These are phyloP conservation scores for Thraustochytrium sp. DNA, from an alignment of 352 stramenopile genomes.

Conservation along the genomic window DNA sequence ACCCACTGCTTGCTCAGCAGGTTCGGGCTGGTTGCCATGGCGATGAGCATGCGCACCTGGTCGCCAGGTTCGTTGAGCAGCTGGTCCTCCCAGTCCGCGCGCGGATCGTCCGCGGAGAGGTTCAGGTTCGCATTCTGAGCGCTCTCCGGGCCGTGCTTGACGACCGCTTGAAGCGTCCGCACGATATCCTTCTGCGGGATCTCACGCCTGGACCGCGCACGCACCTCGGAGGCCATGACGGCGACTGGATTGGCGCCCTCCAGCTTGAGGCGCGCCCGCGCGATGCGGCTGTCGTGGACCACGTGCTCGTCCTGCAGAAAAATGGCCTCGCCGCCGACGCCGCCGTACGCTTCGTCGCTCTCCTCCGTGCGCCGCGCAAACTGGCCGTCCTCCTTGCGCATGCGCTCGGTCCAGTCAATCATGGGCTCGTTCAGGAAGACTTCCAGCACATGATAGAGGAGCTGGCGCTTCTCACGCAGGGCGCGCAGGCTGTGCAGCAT, in stretches of 20 bases:
- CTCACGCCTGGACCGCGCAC: neutral
- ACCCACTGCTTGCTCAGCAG: constrained; percentile 57
- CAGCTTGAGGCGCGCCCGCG: constrained; percentile 13
- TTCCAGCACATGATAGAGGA: constrained; percentile 78
- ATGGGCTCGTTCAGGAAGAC: constrained; percentile 81
- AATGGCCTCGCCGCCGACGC: constrained; percentile 48
- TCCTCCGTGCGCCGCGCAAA: constrained; percentile 61
- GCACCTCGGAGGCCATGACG: neutral
- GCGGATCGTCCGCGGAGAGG: constrained; percentile 18
- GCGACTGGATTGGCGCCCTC: constrained; percentile 14
- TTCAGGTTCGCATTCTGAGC: neutral
- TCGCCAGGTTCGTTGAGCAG: constrained; percentile 33
- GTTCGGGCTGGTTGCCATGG: constrained; percentile 68
- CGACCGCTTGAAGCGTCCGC: neutral
- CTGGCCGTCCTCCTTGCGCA: constrained; percentile 48
- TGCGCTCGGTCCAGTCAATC: constrained; percentile 69
- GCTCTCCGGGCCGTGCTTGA: neutral
- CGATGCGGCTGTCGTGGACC: neutral
- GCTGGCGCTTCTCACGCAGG: constrained; percentile 67
- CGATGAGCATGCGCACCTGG: constrained; percentile 73
- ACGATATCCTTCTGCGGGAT: neutral
- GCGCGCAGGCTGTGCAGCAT: constrained; percentile 75
- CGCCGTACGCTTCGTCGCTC: constrained; percentile 29
- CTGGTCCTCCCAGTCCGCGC: neutral
- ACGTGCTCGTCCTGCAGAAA: neutral